Percentiles rank a stretch among this genome's conserved stretches.
Conservation (phyloP, 345 rosid genomes). For the Sisymbrium irio region DNA sequence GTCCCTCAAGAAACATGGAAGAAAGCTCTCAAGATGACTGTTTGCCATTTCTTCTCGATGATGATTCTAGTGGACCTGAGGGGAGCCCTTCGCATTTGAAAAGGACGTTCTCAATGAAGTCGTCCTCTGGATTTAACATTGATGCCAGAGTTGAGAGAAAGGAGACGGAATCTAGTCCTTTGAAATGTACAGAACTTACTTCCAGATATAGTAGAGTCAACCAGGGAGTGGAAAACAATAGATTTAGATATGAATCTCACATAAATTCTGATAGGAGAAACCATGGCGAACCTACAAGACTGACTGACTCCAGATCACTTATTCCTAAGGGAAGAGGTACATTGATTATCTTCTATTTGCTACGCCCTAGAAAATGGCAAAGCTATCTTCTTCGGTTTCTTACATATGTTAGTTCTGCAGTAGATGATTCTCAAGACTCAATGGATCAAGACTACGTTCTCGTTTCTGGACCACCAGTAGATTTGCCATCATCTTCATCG, state of each 20-base stretch:
- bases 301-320: conserved; percentile 46
- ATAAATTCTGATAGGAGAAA: conserved; percentile 44
- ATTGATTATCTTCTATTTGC: conserved; percentile 12
- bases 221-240: conserved; percentile 39
- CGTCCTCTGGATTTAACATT: conserved; percentile 49
- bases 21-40: conserved; percentile 77
- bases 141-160: conserved; percentile 47
- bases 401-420: conserved; percentile 36
- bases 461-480: conserved; percentile 81
- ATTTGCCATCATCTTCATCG: conserved; percentile 54
- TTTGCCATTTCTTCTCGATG: conserved; percentile 83
- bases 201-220: conserved; percentile 44
- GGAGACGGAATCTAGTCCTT: conserved; percentile 44
- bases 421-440: conserved; percentile 67
- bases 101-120: conserved; percentile 46
- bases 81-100: conserved; percentile 66
- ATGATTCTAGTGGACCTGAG: conserved; percentile 72
- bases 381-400: conserved; percentile 15
- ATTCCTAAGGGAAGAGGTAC: conserved; percentile 55
- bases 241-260: conserved; percentile 38
- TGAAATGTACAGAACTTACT: conserved; percentile 37
- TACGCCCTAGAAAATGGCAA: neutral
- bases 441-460: conserved; percentile 91
- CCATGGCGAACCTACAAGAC: conserved; percentile 41
- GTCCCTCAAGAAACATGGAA: conserved; percentile 47